Evolutionary conservation across 352 stramenopile species (phyloP), one percentile per base, ranked within the genome.

Genomic region (Phytophthora pistaciae): DNA sequence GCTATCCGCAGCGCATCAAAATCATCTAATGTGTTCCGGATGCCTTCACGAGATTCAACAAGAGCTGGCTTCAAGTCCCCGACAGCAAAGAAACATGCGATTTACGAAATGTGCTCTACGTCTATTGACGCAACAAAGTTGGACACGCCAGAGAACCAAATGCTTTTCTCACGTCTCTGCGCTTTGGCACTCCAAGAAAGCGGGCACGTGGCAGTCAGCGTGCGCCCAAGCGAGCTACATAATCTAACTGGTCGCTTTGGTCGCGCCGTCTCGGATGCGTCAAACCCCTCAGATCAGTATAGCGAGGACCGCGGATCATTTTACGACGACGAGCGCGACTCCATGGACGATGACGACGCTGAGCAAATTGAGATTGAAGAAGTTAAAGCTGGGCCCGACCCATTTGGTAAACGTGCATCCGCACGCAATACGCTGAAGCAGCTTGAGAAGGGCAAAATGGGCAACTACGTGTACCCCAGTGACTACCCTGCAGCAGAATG

Each of bases 401-500:
- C 10, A 18, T 46, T 46, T n/a, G 38, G 38, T 46, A 46, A 46
- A 46, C 38, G 38, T n/a, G 38, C 14, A 18, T 46, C 38, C 18
- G 38, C 38, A 46, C 38, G 38, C 38, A 46, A 87, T 64, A 85
- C 83, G 13, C 72, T 92, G 13, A 89, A 91, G 56, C 81, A 89
- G 56, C 66, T 91, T 23, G 81, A 79, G 38, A 90, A 87, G 48
- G 75, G 83, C 0, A 84, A 85, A 64, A 66, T 90, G 60, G 83
- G 86, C 2, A 87, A 84, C 6, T 88, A 91, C 49, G 74, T 91
- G 21, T 93, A 92, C 57, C 85, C 86, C 11, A 92, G 82, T 25
- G 88, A 95, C 31, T 77, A 84, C 20, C 67, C 74, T 0, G 77
- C 78, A 42, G 66, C 79, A 9, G 81, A 89, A 13, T 92, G 86